These are phyloP conservation scores for Setaria viridis DNA, from an alignment of 202 grass and related monocot species.

Conservation along the genomic window DNA sequence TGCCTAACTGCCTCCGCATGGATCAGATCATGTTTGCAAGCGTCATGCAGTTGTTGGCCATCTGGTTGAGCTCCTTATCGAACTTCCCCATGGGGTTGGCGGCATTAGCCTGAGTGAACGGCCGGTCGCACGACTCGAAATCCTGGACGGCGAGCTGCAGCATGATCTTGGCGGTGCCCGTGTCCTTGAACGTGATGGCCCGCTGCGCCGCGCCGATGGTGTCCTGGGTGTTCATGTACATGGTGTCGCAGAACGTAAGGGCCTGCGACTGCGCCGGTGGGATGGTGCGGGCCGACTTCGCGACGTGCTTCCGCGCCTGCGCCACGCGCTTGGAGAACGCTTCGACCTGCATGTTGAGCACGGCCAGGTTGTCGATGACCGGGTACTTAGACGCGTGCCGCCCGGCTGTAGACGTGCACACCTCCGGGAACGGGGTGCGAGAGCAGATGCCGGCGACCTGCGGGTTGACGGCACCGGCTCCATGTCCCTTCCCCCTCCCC, in stretches of 20 bases:
- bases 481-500: neutral
- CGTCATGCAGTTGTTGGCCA: conserved; percentile 63
- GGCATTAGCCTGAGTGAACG: conserved; percentile 35
- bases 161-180: conserved; percentile 53
- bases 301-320: conserved; percentile 38
- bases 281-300: neutral
- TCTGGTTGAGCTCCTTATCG: conserved; percentile 55
- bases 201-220: conserved; percentile 56
- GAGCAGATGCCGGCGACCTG: conserved; percentile 20
- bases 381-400: conserved; percentile 50
- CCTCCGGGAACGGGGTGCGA: conserved; percentile 42
- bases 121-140: conserved; percentile 60
- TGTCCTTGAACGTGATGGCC: conserved; percentile 58
- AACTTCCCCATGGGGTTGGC: conserved; percentile 53
- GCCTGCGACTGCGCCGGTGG: conserved; percentile 31
- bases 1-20: neutral
- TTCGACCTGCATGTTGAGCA: conserved; percentile 66
- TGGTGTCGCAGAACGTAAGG: conserved; percentile 58
- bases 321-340: conserved; percentile 46
- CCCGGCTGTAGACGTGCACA: conserved; percentile 46
- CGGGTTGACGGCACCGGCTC: neutral
- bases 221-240: conserved; percentile 66
- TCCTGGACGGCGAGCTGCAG: conserved; percentile 61
- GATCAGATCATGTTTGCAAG: conserved; percentile 59
- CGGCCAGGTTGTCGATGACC: conserved; percentile 48